Percentiles rank a stretch among this genome's conserved stretches.
Conservation (phyloP, 139 green algal species). For the Pleodorina starrii region DNA sequence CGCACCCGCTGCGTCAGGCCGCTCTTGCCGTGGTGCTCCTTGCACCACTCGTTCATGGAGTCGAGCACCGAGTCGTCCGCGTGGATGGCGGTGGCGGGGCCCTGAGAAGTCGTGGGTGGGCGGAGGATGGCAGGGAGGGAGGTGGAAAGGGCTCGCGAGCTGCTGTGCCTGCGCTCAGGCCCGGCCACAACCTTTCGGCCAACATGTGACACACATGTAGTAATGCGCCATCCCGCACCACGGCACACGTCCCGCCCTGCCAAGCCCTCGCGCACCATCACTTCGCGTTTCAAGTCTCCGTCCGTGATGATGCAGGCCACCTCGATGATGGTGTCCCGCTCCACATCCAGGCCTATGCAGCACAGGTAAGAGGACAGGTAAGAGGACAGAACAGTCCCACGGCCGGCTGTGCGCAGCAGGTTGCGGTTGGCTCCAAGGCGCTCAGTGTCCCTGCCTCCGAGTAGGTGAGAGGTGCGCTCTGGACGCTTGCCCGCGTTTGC, state of each 20-base stretch:
- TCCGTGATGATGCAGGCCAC: constrained; percentile 93
- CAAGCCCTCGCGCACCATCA: constrained; percentile 43
- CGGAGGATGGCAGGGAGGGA: not conserved
- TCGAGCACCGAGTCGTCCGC: constrained; percentile 84
- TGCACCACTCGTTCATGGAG: constrained; percentile 96
- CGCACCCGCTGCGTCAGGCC: constrained; percentile 69
- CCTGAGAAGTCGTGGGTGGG: constrained; percentile 65
- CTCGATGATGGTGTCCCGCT: constrained; percentile 92
- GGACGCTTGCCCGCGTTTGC: too few species aligned
- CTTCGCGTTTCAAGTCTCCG: constrained; percentile 68
- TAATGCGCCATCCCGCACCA: not conserved
- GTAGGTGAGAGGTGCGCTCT: too few species aligned
- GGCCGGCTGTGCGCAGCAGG: too few species aligned
- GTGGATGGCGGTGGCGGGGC: constrained; percentile 90
- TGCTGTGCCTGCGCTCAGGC: too few species aligned
- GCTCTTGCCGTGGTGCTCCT: constrained; percentile 86
- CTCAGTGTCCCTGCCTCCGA: too few species aligned
- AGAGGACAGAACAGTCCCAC: too few species aligned
- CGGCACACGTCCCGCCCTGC: not conserved
- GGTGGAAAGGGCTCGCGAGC: too few species aligned
- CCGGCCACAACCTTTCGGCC: too few species aligned
- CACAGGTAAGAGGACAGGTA: too few species aligned
- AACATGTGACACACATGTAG: not conserved
- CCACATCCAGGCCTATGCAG: constrained; percentile 87
- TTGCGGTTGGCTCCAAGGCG: too few species aligned